Conservation (phyloP, 129 eudicot genomes). For the Artemisia argyi region DNA sequence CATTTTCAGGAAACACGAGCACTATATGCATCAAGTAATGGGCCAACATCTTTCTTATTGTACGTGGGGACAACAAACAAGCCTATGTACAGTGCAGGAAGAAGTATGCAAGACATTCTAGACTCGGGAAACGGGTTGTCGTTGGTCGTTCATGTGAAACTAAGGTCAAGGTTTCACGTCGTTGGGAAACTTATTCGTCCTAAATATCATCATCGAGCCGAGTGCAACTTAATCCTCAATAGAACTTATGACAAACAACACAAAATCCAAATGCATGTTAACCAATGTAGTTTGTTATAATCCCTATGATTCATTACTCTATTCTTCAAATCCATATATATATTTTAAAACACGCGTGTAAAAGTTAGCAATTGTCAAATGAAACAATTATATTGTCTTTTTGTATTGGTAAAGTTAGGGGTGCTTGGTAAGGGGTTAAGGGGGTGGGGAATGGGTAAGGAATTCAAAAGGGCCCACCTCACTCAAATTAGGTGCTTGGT, state of each 20-base stretch:
- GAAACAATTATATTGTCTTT: too few relatives aligned
- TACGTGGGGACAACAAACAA: constrained; percentile 55
- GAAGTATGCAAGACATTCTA: constrained; percentile 79
- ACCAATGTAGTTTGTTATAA: constrained; percentile 41
- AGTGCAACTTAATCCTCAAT: constrained; percentile 45
- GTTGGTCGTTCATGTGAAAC: constrained; percentile 35
- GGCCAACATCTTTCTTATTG: constrained; percentile 37
- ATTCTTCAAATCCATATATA: background rate
- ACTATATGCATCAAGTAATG: constrained; percentile 51
- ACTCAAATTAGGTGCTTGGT: too few relatives aligned
- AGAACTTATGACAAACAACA: constrained; percentile 51
- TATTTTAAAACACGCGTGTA: background rate
- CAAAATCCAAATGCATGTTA: constrained; percentile 35
- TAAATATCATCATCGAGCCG: constrained; percentile 48
- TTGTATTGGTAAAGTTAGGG: too few relatives aligned
- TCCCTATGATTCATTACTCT: background rate
- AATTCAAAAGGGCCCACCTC: too few relatives aligned
- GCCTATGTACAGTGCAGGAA: constrained; percentile 88
- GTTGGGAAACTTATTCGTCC: constrained; percentile 55
- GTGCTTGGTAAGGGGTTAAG: too few relatives aligned
- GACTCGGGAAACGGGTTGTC: constrained; percentile 62
- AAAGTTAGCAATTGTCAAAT: background rate
- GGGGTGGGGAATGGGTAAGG: too few relatives aligned
- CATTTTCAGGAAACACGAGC: constrained; percentile 41
- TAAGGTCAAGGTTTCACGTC: constrained; percentile 53